Conservation (phyloP, 345 rosid genomes). For the Balakata baccata region DNA sequence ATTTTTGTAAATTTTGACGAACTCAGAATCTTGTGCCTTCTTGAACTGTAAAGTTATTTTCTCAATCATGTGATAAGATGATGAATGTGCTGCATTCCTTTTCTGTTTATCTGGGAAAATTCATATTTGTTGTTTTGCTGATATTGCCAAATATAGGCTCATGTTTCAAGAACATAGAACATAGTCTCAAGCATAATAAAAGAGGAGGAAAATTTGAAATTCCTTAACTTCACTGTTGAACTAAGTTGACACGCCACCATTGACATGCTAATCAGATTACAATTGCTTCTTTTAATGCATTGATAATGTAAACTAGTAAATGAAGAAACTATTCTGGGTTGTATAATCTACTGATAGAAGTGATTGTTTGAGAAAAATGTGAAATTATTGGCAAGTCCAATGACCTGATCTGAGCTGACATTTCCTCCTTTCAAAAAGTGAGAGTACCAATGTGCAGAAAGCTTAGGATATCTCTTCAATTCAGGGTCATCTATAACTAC, state of each 20-base stretch:
- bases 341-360: no score
- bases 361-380: no score
- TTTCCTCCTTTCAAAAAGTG: constrained; percentile 35
- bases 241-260: no score
- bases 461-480: constrained; percentile 43
- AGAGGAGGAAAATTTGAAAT: no score
- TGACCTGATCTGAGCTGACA: constrained; percentile 2
- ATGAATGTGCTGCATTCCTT: not conserved
- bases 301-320: no score
- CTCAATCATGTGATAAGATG: not conserved
- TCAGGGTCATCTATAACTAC: constrained; percentile 45
- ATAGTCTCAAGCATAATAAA: not conserved
- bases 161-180: not conserved
- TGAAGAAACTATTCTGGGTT: no score
- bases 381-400: not conserved
- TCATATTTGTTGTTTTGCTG: not conserved
- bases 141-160: not conserved
- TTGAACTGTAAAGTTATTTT: constrained; percentile 12
- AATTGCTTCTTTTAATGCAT: no score
- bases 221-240: no score
- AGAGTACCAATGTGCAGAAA: constrained; percentile 51
- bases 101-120: not conserved
- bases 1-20: not conserved
- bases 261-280: no score
- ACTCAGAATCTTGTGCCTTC: not conserved